Evolutionary conservation across 257 asterid species (phyloP).

Genomic region (Scutellaria minor): DNA sequence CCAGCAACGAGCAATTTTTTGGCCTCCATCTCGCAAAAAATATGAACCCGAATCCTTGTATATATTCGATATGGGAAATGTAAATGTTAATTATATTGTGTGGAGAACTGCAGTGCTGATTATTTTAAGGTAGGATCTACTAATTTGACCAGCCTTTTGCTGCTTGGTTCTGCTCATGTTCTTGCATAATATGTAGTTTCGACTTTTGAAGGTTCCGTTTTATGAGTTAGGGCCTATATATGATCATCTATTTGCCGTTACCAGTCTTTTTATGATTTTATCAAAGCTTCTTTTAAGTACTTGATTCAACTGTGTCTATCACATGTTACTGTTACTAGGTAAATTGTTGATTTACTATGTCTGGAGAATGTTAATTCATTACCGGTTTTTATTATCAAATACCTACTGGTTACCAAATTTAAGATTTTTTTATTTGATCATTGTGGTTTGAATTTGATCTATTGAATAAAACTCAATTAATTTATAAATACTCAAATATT

Average conservation of each 20-base stretch:
- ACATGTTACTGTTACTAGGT: neutral
- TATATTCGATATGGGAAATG: slow-evolving; percentile 29
- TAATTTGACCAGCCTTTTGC: slow-evolving; percentile 8
- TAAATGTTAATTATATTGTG: slow-evolving; percentile 34
- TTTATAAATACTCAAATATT: too few species aligned
- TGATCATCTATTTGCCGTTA: neutral
- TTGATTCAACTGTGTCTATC: too few species aligned
- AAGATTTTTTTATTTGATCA: too few species aligned
- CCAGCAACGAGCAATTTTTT: slow-evolving; percentile 40
- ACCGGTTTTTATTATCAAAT: neutral
- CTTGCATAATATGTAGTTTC: slow-evolving; percentile 25
- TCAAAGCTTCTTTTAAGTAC: too few species aligned
- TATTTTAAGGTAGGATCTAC: slow-evolving; percentile 24
- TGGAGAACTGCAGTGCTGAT: neutral
- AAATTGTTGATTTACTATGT: neutral
- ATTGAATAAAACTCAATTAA: too few species aligned
- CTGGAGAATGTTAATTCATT: neutral
- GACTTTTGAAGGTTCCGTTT: slow-evolving; percentile 10
- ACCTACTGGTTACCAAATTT: too few species aligned
- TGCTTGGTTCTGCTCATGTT: neutral
- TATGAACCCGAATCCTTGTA: slow-evolving; percentile 33
- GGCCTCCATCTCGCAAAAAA: slow-evolving; percentile 10
- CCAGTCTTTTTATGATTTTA: neutral
- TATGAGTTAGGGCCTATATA: neutral
- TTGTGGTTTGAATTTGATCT: too few species aligned